Base-by-base conservation (phyloP, 192 early-diverging fungal species). In the Oehlia diaphana region DNA sequence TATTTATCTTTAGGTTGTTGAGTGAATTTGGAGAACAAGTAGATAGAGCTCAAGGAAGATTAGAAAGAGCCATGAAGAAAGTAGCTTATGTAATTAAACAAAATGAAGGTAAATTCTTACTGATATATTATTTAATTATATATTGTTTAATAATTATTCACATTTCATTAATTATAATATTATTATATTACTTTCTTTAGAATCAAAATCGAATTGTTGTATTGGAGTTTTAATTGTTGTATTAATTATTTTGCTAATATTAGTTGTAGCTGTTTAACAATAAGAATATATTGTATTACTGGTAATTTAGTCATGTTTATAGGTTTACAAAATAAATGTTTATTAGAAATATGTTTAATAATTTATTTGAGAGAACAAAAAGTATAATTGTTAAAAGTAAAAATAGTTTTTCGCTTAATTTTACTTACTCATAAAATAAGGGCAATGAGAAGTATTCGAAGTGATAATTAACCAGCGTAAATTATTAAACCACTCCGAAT, bases 21-120 rank as follows among this genome's bases (percentile, higher is more conserved):
- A 87, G 88, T 71, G 90, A 91, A 42, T 73, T 91, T 72, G 90
- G 86, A 31, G 84, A 87, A 21, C 87, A 87, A 66, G 86, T 89
- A 2, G 90, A 91, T 63, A 44, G 81, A 42, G 84, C 87, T 0
- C 66, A 85, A 49, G 82, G 83, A 26, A 74, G 84, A 47, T 72
- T 91, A 9, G 84, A 83, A 23, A 79, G 81, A 50, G 87, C 87
- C 2, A 89, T 89, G 88, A 85, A 75, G 58, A 79, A 86, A n/a
- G 86, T 91, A 63, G 82, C 82, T 65, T 78, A 85, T 70, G 85
- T 91, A 74, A 82, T 91, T 63, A 86, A 86, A 69, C 82, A 84
- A 67, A 88, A 91, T 80, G 90, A 91, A 86, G 89, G 88, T 88
- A 80, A n/a, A 53, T 47, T 31, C 19, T 28, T 9, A 28, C 5